Percentiles rank a stretch among this genome's conserved stretches.
Conservation (phyloP, 2,329 filamentous ascomycete genomes). For the Ilyonectria mors-panacis region DNA sequence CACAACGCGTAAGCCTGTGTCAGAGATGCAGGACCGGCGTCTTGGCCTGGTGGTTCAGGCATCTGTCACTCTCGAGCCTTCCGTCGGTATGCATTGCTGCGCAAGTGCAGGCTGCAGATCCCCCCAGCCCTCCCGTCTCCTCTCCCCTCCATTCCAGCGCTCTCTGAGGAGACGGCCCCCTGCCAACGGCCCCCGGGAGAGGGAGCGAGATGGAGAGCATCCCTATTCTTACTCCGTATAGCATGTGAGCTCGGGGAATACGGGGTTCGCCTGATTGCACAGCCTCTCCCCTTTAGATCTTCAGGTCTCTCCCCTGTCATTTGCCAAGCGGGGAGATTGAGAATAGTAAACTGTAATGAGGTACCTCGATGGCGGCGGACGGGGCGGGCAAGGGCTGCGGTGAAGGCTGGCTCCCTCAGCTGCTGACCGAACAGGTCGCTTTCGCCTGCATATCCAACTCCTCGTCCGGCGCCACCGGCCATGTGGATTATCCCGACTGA, state of each 20-base stretch:
- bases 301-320: conserved; percentile 10
- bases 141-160: conserved; percentile 4
- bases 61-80: conserved; percentile 9
- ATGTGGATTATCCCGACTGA: conserved; percentile 23
- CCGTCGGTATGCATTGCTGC: conserved; percentile 22
- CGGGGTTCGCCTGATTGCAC: conserved; percentile 6
- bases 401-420: conserved; percentile 3
- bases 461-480: conserved; percentile 14
- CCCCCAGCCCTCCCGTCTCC: conserved; percentile 18
- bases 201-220: background rate
- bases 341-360: conserved; percentile 13
- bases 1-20: conserved; percentile 12
- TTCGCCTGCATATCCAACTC: conserved; percentile 14
- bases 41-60: conserved; percentile 13
- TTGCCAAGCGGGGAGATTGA: background rate
- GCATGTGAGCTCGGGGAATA: background rate
- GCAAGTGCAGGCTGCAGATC: background rate
- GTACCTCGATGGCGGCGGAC: background rate
- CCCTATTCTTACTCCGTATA: background rate
- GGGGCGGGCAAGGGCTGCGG: background rate
- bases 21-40: background rate
- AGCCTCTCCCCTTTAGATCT: conserved; percentile 16
- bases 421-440: conserved; percentile 13
- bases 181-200: conserved; percentile 6
- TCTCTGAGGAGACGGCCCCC: background rate